phyloP scores from a whole-genome alignment of 306 rosid species.

The Medicago arabica region DNA sequence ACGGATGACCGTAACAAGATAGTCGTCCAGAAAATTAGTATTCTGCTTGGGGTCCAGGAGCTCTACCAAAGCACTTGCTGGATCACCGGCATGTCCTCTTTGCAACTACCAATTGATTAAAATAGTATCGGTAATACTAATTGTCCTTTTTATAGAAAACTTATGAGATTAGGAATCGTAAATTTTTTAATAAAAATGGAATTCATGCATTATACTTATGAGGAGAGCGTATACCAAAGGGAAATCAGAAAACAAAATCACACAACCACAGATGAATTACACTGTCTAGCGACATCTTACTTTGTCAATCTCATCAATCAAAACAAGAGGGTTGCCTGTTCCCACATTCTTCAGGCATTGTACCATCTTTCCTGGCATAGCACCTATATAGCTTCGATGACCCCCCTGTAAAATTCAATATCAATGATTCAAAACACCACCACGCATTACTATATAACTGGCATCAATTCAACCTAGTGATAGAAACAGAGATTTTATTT shows the following conservation, averaged over 20 bases:
- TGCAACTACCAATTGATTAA: slow-evolving; percentile 79
- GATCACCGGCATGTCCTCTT: slow-evolving; percentile 98
- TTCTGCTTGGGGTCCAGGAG: slow-evolving; percentile 99
- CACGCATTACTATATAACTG: slow-evolving; percentile 15
- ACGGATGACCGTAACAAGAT: too few relatives aligned
- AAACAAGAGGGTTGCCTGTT: slow-evolving; percentile 95
- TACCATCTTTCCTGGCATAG: slow-evolving; percentile 99
- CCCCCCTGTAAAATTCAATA: slow-evolving; percentile 73
- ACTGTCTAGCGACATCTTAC: slow-evolving; percentile 51
- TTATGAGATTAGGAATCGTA: slow-evolving; percentile 1
- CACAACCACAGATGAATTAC: slow-evolving; percentile 36
- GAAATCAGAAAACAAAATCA: slow-evolving; percentile 30
- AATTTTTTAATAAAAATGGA: slow-evolving; percentile 13
- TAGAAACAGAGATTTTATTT: slow-evolving; percentile 33
- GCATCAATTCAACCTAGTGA: slow-evolving; percentile 30
- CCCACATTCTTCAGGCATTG: slow-evolving; percentile 98
- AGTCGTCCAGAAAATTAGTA: slow-evolving; percentile 97
- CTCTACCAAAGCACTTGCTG: slow-evolving; percentile 99
- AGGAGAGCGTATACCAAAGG: slow-evolving; percentile 8
- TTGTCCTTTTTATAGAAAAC: not conserved
- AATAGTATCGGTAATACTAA: slow-evolving; percentile 38
- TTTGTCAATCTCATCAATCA: slow-evolving; percentile 99
- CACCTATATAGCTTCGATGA: slow-evolving; percentile 97
- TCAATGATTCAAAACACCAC: slow-evolving; percentile 33
- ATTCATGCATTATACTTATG: slow-evolving; percentile 19